Percentiles rank a stretch among this genome's conserved stretches.
These are phyloP conservation scores for Rubia peregrina DNA, from an alignment of 305 asterid species.

Conservation along the genomic window DNA sequence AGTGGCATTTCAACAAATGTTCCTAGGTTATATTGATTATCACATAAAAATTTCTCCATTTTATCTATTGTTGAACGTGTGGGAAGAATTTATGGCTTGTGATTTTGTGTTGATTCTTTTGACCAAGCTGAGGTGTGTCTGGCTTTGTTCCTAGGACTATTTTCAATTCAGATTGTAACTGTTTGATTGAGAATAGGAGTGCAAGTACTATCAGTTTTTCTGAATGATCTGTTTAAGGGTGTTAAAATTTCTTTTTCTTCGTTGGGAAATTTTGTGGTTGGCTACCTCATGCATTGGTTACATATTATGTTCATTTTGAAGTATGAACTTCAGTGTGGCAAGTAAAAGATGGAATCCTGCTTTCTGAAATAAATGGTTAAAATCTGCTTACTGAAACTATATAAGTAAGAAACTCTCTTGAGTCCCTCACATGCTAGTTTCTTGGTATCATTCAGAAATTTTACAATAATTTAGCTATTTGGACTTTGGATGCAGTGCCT, in stretches of 20 bases:
- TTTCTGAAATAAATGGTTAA: background rate
- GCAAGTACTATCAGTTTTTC: background rate
- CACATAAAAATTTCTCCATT: background rate
- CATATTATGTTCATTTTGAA: background rate
- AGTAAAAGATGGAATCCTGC: background rate
- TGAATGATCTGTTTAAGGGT: background rate
- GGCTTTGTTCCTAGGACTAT: background rate
- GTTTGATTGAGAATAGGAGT: background rate
- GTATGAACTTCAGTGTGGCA: background rate
- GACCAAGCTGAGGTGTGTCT: background rate
- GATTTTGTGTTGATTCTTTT: background rate
- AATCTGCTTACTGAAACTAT: background rate
- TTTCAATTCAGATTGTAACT: background rate
- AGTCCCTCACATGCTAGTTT: background rate
- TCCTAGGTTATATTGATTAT: background rate
- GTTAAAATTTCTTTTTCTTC: background rate
- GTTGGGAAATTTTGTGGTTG: background rate
- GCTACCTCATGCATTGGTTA: background rate
- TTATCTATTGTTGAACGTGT: background rate
- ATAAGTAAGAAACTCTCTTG: background rate
- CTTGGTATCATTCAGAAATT: slow-evolving; percentile 2
- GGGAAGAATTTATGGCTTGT: background rate
- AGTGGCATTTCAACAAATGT: background rate
- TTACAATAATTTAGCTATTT: background rate
- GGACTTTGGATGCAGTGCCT: slow-evolving; percentile 60